Percentiles rank a stretch among this genome's conserved stretches.
phyloP scores from a whole-genome alignment of 2,329 filamentous ascomycete genomes.

The Leptographium procerum region DNA sequence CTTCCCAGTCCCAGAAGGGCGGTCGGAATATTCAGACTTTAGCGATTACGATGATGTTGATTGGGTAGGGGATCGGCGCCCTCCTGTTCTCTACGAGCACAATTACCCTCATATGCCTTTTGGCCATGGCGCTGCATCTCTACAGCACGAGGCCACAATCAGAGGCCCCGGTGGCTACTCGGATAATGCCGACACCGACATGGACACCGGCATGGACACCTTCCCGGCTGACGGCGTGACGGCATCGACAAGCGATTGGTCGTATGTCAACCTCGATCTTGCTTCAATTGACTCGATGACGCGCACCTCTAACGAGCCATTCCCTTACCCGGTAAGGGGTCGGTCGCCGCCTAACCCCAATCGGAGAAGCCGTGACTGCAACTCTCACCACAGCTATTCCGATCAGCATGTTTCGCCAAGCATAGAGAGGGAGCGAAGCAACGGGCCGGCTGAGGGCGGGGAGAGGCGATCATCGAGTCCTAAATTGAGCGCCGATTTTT shows the following conservation, averaged over 20 bases:
- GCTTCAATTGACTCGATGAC: constrained; percentile 24
- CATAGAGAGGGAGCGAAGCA: neutral
- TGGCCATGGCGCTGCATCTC: constrained; percentile 25
- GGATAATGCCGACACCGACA: neutral
- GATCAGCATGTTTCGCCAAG: neutral
- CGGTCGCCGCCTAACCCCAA: constrained; percentile 42
- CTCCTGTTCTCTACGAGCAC: constrained; percentile 11
- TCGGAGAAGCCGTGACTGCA: constrained; percentile 18
- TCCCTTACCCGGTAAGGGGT: constrained; percentile 35
- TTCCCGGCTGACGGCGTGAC: neutral
- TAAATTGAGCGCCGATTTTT: neutral
- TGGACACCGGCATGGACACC: neutral
- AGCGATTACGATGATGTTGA: constrained; percentile 17
- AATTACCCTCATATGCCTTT: constrained; percentile 24
- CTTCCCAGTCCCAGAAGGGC: constrained; percentile 43
- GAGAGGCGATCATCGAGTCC: neutral
- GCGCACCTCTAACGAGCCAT: constrained; percentile 28
- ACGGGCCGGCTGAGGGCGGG: neutral
- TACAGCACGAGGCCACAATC: neutral
- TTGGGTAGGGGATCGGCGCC: constrained; percentile 4
- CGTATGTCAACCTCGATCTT: constrained; percentile 24
- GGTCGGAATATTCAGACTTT: constrained; percentile 14
- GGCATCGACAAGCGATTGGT: constrained; percentile 29
- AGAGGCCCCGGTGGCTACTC: neutral
- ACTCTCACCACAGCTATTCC: neutral